These are phyloP conservation scores for Ceratocystiopsis minuta DNA, from an alignment of 2,329 filamentous ascomycete species.

Conservation along the genomic window DNA sequence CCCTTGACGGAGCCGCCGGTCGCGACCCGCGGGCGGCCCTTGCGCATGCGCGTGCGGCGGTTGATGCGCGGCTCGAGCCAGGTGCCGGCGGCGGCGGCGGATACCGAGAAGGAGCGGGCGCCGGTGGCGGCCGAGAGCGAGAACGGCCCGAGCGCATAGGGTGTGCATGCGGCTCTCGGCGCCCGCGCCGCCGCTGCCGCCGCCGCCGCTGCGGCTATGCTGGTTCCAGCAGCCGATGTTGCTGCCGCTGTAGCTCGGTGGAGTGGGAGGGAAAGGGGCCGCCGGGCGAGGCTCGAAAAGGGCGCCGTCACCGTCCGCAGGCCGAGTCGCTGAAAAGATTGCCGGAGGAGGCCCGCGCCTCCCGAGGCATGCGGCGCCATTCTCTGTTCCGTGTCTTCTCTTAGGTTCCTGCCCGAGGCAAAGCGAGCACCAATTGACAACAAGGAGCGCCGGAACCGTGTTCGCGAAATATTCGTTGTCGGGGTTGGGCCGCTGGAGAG, in stretches of 20 bases:
- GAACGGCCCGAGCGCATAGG: conserved; percentile 3
- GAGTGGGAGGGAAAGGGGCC: no score
- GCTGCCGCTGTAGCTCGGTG: not conserved
- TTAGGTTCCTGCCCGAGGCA: not conserved
- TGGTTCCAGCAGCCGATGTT: not conserved
- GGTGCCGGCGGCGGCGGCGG: conserved; percentile 37
- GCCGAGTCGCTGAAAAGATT: conserved; percentile 32
- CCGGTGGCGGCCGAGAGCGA: conserved; percentile 15
- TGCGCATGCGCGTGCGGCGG: conserved; percentile 75
- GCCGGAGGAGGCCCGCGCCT: conserved; percentile 21
- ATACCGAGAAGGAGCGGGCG: conserved; percentile 55
- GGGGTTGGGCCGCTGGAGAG: no score
- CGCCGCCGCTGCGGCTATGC: not conserved
- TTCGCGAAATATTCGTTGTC: no score
- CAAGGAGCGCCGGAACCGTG: no score
- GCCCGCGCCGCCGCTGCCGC: no score
- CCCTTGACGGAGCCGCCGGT: conserved; percentile 84
- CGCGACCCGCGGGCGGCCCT: conserved; percentile 71
- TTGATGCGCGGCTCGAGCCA: conserved; percentile 69
- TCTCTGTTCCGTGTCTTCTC: not conserved
- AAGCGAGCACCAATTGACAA: no score
- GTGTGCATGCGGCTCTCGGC: no score
- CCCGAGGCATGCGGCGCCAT: conserved; percentile 19
- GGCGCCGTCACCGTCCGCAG: conserved; percentile 21
- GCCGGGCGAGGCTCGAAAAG: not conserved